Evolutionary conservation across 352 stramenopile species (phyloP), one percentile per base, ranked within the genome.

Genomic region (Thalassiosira hispida): DNA sequence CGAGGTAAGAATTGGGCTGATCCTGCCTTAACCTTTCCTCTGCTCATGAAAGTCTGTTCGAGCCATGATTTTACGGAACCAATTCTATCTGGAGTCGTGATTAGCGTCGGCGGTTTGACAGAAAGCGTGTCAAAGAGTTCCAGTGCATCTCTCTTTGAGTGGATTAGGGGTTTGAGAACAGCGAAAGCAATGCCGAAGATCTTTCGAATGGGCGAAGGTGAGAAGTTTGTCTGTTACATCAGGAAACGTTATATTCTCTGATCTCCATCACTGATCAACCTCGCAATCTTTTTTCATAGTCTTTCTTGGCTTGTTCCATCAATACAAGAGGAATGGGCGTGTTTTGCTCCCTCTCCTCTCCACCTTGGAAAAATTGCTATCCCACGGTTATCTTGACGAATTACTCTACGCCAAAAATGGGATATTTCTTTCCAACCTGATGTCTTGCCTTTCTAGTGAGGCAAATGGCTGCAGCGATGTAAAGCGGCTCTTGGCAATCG

Each of bases 61-160:
- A 94, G 97, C 38, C 91, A 96, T 14, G 86, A 88, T 53, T 98
- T 97, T 56, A 90, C 96, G 44, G 87, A 96, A 56, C 81, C 89
- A 8, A 91, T 98, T 40, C 70, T 96, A 5, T 89, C 89, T 44
- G 97, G 97, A 0, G 88, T 99, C 1, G 86, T 98, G 8, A 83
- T 98, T 6, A 98, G 95, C 77, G 95, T 98, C 6, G 97, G 97
- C 47, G 96, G 96, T 7, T 86, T 98, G 25, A 98, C 95, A 11
- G 96, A 99, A 84, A 97, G 91, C 64, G 95, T 98, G 5, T 94
- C 91, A 27, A 94, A 95, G 70, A 76, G 79, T 35, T 81, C 68
- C 14, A 62, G 52, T 64, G 47, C 56, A 73, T 73, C 69, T 63
- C 71, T 93, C 14, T 81, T 79, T 67, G 75, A 86, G 42, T 86